Base-by-base conservation (phyloP, 495 filamentous ascomycete species). In the Neurospora terricola region DNA sequence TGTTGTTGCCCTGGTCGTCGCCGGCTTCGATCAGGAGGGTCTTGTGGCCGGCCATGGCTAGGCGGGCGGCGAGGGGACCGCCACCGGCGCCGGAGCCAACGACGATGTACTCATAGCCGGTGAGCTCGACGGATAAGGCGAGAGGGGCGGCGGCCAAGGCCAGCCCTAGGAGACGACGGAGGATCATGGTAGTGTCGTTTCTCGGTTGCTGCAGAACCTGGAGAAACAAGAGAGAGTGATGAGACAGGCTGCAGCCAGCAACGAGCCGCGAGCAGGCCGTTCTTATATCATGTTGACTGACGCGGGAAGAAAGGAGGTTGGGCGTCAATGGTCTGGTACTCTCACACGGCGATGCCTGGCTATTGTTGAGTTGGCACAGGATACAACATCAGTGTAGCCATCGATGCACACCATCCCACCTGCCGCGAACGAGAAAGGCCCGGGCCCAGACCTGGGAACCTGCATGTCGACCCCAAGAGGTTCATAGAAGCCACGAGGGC, bases 51-150 rank as follows among this genome's bases (percentile, higher is more conserved):
- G 87, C 86, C n/a, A 87, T 80, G 9, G 89, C 89, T 4, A 91
- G 84, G 12, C 86, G 84, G 21, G 88, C 86, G 8, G 89, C 89
- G 8, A 91, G 78, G 1, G 88, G 88, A 16, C 87, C 87, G 16
- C 89, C 89, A 14, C 90, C 89, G 6, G 90, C 84, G 16, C 90
- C 90, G 43, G 85, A 88, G n/a, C 90, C 90, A 4, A 91, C 85
- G 10, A 91, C 82, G 40, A 91, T 82, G 77, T 91, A 91, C 69
- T 91, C 90, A 76, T 91, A 90, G 30, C 75, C 80, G 11, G 72
- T 78, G 27, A 80, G 77, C 23, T 75, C 39, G 38, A 78, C 77
- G 38, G 76, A 75, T 9, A 30, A 30, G 42, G 38, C 75, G 8
- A 74, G 30, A n/a, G 68, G 16, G 37, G 69, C 75, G 34, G 39